These are phyloP conservation scores for Alternaria atra DNA, from an alignment of 2,329 filamentous ascomycete genomes.

Conservation along the genomic window DNA sequence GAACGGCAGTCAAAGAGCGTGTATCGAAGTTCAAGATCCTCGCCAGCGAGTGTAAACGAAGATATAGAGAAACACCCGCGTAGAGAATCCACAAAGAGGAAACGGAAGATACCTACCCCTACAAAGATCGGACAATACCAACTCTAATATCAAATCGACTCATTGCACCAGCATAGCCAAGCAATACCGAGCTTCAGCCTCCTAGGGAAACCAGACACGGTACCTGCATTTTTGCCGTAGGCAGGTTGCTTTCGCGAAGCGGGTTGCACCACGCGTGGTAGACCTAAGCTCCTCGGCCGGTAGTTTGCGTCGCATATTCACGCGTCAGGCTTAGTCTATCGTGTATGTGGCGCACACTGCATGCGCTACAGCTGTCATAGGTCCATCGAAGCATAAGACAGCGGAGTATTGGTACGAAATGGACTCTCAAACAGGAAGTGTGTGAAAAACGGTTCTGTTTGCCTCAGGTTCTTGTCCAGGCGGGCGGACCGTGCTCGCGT, in stretches of 20 bases:
- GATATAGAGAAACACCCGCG: not conserved
- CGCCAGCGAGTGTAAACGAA: slow-evolving; percentile 12
- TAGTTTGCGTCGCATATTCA: slow-evolving; percentile 3
- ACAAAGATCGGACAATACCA: not conserved
- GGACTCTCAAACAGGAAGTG: slow-evolving; percentile 1
- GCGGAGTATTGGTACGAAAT: slow-evolving; percentile 1
- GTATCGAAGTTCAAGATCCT: not conserved
- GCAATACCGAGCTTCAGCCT: not conserved
- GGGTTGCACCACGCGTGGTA: slow-evolving; percentile 1
- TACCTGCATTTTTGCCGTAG: not conserved
- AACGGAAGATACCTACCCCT: slow-evolving; percentile 6
- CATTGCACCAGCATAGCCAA: slow-evolving; percentile 5
- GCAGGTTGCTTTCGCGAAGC: not conserved
- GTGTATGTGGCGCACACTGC: not conserved
- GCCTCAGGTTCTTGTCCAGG: slow-evolving; percentile 4
- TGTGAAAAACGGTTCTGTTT: slow-evolving; percentile 2
- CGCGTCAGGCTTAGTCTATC: not conserved
- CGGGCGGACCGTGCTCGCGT: not conserved
- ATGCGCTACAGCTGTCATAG: slow-evolving; percentile 11
- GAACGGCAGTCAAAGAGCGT: not conserved
- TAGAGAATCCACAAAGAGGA: slow-evolving; percentile 2
- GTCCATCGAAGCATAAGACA: not conserved
- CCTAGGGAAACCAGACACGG: not conserved
- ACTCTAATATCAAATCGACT: not conserved
- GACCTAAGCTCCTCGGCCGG: not conserved